phyloP scores from a whole-genome alignment of 306 rosid genomes.

The Vigna radiata region DNA sequence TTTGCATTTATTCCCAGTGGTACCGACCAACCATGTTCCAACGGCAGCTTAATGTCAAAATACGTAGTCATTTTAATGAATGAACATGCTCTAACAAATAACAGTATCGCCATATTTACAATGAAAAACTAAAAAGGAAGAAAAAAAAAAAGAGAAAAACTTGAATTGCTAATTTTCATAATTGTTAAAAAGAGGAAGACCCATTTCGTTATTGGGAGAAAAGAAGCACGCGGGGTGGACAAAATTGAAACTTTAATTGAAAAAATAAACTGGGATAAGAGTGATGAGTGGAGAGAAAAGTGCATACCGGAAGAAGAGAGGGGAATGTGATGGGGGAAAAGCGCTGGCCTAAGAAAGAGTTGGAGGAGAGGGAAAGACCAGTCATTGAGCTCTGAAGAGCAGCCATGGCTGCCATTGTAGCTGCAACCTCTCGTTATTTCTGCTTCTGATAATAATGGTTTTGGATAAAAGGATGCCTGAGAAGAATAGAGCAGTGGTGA shows the following conservation, averaged over 20 bases:
- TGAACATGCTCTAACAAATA: conserved; percentile 21
- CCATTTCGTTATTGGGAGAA: neutral
- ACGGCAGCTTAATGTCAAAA: neutral
- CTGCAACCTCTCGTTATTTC: conserved; percentile 36
- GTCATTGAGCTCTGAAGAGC: conserved; percentile 83
- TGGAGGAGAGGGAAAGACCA: conserved; percentile 74
- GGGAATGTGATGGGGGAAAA: conserved; percentile 61
- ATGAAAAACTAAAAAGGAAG: neutral
- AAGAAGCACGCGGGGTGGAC: neutral
- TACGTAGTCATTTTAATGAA: neutral
- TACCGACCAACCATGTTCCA: conserved; percentile 13
- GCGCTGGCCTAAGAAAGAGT: conserved; percentile 85
- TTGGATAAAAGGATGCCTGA: conserved; percentile 52
- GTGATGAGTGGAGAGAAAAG: conserved; percentile 2
- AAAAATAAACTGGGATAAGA: neutral
- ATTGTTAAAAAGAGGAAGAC: neutral
- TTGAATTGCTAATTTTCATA: neutral
- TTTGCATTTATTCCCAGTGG: neutral
- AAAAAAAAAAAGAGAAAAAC: neutral
- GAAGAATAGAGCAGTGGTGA: neutral
- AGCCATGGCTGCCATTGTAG: conserved; percentile 89
- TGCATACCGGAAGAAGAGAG: conserved; percentile 60
- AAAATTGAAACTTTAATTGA: conserved; percentile 34
- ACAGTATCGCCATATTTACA: conserved; percentile 14
- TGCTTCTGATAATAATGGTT: conserved; percentile 40